phyloP scores from a whole-genome alignment of 768 basidiomycete genomes.

The Phylloporus sp. region DNA sequence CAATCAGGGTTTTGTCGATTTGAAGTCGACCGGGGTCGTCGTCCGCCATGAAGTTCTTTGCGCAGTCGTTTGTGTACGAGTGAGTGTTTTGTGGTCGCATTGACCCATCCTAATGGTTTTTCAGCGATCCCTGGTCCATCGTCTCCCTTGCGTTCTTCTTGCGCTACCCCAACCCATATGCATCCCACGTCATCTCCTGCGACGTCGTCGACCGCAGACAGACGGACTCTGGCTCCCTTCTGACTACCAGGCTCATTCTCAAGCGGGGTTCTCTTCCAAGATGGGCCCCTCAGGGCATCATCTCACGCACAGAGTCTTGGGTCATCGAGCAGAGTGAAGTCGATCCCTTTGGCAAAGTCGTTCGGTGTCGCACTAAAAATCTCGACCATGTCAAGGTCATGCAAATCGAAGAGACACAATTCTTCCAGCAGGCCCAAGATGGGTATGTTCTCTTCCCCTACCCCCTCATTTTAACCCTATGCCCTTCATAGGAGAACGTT shows the following conservation, averaged over 20 bases:
- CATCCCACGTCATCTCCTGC: conserved; percentile 90
- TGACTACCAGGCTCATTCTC: conserved; percentile 87
- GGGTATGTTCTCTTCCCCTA: conserved; percentile 49
- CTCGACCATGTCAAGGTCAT: conserved; percentile 93
- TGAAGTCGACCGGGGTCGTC: conserved; percentile 36
- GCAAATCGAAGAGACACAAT: conserved; percentile 83
- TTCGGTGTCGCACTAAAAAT: conserved; percentile 81
- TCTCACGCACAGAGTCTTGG: conserved; percentile 88
- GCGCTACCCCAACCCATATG: conserved; percentile 94
- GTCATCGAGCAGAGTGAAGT: conserved; percentile 94
- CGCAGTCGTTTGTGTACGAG: conserved; percentile 57
- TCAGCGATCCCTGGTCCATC: conserved; percentile 89
- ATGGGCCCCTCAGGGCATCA: conserved; percentile 85
- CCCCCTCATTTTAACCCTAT: not conserved
- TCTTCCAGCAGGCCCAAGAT: conserved; percentile 62
- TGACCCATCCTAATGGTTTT: not conserved
- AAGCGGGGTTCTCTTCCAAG: conserved; percentile 88
- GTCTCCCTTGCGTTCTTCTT: conserved; percentile 92
- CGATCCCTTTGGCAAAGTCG: conserved; percentile 72
- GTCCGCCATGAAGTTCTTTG: conserved; percentile 50
- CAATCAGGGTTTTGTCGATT: not conserved
- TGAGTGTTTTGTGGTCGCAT: conserved; percentile 27
- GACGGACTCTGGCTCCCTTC: conserved; percentile 67
- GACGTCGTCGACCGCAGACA: conserved; percentile 87
- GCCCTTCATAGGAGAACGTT: conserved; percentile 59